Percentiles rank a stretch among this genome's conserved stretches.
Conservation (phyloP, 768 basidiomycete genomes). For the Suillus lakei region DNA sequence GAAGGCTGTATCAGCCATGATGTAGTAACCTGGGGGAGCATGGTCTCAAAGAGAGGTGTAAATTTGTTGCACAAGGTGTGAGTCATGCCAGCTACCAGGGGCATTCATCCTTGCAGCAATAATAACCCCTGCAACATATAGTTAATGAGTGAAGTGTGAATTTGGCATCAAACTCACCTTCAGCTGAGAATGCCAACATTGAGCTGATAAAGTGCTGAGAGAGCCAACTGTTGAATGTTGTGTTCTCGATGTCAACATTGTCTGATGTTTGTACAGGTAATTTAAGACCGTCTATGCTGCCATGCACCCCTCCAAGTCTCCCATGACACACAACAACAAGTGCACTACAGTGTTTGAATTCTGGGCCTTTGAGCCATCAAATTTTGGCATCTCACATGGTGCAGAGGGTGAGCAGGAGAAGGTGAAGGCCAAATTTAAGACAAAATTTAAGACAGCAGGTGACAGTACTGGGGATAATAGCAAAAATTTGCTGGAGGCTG, state of each 20-base stretch:
- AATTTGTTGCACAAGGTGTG: not conserved
- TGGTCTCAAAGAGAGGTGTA: not conserved
- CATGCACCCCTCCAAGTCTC: constrained; percentile 43
- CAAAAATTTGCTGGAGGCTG: constrained; percentile 47
- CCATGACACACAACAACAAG: constrained; percentile 36
- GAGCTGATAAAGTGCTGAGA: constrained; percentile 44
- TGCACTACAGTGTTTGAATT: constrained; percentile 31
- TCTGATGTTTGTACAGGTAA: constrained; percentile 40
- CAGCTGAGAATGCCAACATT: constrained; percentile 41
- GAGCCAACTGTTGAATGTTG: constrained; percentile 51
- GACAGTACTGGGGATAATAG: constrained; percentile 42
- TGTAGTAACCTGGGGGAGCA: not conserved
- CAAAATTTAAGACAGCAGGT: too few species aligned
- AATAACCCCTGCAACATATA: not conserved
- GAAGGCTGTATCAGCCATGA: not conserved
- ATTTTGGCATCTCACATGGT: constrained; percentile 35
- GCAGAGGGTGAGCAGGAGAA: constrained; percentile 36
- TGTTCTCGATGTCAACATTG: constrained; percentile 49
- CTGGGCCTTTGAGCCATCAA: constrained; percentile 27
- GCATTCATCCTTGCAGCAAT: not conserved
- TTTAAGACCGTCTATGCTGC: constrained; percentile 46
- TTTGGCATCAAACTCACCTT: too few species aligned
- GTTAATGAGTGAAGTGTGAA: too few species aligned
- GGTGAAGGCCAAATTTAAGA: constrained; percentile 35
- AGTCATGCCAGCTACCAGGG: not conserved